A percentile compares a stretch with the other conserved stretches of the same genome.
Conservation (phyloP, 352 stramenopile genomes). For the Hyaloperonospora brassicae region DNA sequence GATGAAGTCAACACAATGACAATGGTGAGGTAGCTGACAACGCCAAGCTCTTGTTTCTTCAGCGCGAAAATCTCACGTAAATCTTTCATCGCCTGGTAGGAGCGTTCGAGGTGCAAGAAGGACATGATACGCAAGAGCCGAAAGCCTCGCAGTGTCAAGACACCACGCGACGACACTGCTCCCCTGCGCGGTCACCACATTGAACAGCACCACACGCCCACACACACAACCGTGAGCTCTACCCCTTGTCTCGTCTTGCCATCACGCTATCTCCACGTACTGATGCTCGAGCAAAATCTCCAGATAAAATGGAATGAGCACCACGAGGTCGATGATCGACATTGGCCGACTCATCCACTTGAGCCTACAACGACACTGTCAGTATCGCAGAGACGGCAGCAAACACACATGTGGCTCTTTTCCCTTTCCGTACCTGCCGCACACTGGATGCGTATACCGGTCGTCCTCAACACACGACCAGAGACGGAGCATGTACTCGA, state of each 20-base stretch:
- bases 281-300: slow-evolving; percentile 63
- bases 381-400: no score
- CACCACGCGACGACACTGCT: slow-evolving; percentile 33
- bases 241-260: background rate
- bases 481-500: slow-evolving; percentile 64
- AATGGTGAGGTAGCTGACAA: slow-evolving; percentile 74
- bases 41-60: slow-evolving; percentile 69
- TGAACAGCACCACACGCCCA: background rate
- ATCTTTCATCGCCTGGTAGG: slow-evolving; percentile 73
- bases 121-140: slow-evolving; percentile 72
- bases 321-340: slow-evolving; percentile 71
- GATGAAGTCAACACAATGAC: slow-evolving; percentile 73
- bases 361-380: slow-evolving; percentile 26
- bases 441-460: slow-evolving; percentile 40
- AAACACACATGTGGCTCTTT: background rate
- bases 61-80: slow-evolving; percentile 60
- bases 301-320: slow-evolving; percentile 73
- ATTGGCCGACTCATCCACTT: slow-evolving; percentile 76
- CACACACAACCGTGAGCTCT: background rate
- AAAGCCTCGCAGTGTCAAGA: slow-evolving; percentile 63
- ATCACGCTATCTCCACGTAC: slow-evolving; percentile 23
- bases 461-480: slow-evolving; percentile 82
- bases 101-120: slow-evolving; percentile 69
- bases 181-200: slow-evolving; percentile 16
- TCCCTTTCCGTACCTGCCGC: slow-evolving; percentile 32